Conservation (phyloP, 225 moss, liverwort and hornwort species). For the Marchantia polymorpha region DNA sequence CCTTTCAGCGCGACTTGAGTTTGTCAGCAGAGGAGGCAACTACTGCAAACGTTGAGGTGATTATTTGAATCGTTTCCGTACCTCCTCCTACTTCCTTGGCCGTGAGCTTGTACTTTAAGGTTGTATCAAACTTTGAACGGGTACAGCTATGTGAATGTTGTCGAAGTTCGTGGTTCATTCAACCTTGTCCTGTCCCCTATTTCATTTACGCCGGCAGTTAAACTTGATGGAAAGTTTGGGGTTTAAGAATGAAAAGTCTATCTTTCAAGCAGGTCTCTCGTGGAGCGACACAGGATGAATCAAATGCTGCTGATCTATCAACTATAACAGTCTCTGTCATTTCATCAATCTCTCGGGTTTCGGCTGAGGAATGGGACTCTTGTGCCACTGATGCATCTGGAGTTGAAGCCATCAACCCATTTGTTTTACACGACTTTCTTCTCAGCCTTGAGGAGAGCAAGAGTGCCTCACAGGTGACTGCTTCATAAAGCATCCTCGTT, state of each 20-base stretch:
- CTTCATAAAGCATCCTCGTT: neutral
- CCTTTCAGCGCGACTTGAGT: conserved; percentile 36
- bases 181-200: neutral
- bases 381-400: conserved; percentile 87
- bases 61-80: neutral
- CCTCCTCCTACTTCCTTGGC: no score
- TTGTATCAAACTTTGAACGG: neutral
- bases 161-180: neutral
- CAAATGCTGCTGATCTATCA: conserved; percentile 49
- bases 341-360: conserved; percentile 76
- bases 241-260: neutral
- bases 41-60: conserved; percentile 30
- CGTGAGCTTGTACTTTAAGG: neutral
- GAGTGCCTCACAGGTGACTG: conserved; percentile 74
- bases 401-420: conserved; percentile 66
- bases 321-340: conserved; percentile 89
- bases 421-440: conserved; percentile 80
- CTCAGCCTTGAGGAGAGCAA: conserved; percentile 96
- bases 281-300: conserved; percentile 43
- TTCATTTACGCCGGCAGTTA: neutral
- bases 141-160: neutral
- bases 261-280: conserved; percentile 26
- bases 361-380: conserved; percentile 79
- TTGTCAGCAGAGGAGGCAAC: conserved; percentile 40
- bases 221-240: neutral